A percentile compares a stretch with the other conserved stretches of the same genome.
phyloP scores from a whole-genome alignment of 1,284 basidiomycete species.

The Tilletia horrida region DNA sequence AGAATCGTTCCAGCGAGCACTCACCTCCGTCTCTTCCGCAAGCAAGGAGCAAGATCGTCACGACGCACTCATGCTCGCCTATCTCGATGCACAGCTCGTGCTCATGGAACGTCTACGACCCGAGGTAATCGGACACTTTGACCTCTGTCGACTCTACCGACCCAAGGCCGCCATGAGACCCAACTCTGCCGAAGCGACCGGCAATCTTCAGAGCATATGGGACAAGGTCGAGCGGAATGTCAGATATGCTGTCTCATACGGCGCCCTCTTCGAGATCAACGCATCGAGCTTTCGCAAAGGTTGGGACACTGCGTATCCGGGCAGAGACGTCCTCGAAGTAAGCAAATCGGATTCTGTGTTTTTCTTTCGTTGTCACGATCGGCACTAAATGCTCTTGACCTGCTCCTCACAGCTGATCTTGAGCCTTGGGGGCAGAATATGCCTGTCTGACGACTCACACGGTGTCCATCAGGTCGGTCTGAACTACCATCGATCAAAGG shows the following conservation, averaged over 20 bases:
- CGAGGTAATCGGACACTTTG: constrained; percentile 88
- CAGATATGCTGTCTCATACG: constrained; percentile 70
- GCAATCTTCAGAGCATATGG: constrained; percentile 59
- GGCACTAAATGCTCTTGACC: constrained; percentile 2
- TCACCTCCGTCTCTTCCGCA: constrained; percentile 48
- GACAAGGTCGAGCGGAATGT: constrained; percentile 73
- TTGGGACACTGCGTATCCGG: constrained; percentile 83
- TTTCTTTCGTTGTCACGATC: too few species aligned
- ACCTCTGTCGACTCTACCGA: constrained; percentile 57
- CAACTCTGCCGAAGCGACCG: constrained; percentile 48
- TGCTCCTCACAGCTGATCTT: constrained; percentile 64
- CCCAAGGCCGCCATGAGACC: constrained; percentile 24
- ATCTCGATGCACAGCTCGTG: constrained; percentile 47
- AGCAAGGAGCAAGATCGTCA: constrained; percentile 20
- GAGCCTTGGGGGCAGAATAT: constrained; percentile 67
- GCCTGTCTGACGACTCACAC: constrained; percentile 93
- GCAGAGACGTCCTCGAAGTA: constrained; percentile 70
- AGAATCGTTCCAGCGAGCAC: constrained; percentile 65
- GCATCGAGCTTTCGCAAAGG: constrained; percentile 87
- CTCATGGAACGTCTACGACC: constrained; percentile 65
- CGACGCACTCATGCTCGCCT: constrained; percentile 28
- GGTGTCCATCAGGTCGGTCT: constrained; percentile 81
- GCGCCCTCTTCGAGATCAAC: constrained; percentile 89
- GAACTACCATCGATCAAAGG: constrained; percentile 69
- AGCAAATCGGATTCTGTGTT: too few species aligned